These are phyloP conservation scores for Tolypocladium inflatum DNA, from an alignment of 2,329 filamentous ascomycete species.

Conservation along the genomic window DNA sequence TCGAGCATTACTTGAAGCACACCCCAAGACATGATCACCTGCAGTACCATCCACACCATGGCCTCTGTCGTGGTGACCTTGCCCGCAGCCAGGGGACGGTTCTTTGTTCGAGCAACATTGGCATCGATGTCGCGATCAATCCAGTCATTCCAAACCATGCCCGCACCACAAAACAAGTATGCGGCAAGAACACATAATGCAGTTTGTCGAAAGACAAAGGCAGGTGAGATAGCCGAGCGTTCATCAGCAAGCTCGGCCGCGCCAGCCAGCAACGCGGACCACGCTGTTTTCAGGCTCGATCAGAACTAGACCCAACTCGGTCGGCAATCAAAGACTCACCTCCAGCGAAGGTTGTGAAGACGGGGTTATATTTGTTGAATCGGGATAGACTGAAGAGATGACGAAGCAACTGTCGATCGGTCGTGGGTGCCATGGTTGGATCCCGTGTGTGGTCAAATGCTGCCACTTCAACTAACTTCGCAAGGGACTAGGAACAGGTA, in stretches of 20 bases:
- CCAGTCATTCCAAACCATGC: conserved; percentile 21
- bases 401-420: neutral
- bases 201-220: conserved; percentile 12
- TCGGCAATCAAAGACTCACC: neutral
- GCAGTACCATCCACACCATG: conserved; percentile 1
- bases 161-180: conserved; percentile 17
- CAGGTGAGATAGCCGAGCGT: neutral
- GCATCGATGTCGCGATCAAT: conserved; percentile 17
- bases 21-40: neutral
- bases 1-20: neutral
- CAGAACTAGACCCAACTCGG: neutral
- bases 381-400: neutral
- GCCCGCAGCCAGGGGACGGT: conserved; percentile 15
- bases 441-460: neutral
- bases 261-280: neutral
- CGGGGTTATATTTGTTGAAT: conserved; percentile 3
- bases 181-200: conserved; percentile 11
- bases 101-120: conserved; percentile 16
- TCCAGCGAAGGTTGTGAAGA: conserved; percentile 1
- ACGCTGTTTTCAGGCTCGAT: neutral
- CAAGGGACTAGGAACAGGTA: neutral
- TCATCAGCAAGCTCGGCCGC: neutral
- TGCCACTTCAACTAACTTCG: too few species aligned
- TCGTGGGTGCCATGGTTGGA: neutral
- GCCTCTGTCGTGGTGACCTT: conserved; percentile 12